Evolutionary conservation across 2,329 filamentous ascomycete species (phyloP).

Genomic region (Cladosporium colombiae): DNA sequence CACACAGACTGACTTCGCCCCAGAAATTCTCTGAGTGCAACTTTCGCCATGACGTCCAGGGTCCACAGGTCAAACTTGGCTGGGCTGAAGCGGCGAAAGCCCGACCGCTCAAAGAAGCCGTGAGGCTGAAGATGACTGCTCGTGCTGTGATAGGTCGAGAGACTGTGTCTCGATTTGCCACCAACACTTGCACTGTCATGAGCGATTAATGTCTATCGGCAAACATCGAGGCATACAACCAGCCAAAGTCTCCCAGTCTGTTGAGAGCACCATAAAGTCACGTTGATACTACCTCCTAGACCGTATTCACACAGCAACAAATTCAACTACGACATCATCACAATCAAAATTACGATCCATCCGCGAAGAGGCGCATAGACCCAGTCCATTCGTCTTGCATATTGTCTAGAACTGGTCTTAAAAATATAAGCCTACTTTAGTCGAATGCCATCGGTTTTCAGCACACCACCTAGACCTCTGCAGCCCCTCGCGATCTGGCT

Average conservation of each 20-base stretch:
- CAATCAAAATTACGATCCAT: not conserved
- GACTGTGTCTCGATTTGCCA: not conserved
- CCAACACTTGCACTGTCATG: not conserved
- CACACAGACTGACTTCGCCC: not conserved
- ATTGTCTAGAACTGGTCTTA: not conserved
- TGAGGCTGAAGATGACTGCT: conserved; percentile 10
- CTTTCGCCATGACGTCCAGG: not conserved
- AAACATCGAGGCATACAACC: too few relatives aligned
- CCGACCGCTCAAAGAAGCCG: not conserved
- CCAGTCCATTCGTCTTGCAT: not conserved
- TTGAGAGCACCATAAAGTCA: not conserved
- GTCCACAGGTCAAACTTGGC: not conserved
- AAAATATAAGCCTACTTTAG: not conserved
- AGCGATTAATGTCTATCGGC: not conserved
- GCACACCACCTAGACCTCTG: too few relatives aligned
- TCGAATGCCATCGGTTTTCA: too few relatives aligned
- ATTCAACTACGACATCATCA: too few relatives aligned
- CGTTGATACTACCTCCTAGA: too few relatives aligned
- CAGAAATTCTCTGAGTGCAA: not conserved
- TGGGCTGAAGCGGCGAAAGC: conserved; percentile 5
- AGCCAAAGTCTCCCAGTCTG: too few relatives aligned
- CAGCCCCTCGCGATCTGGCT: too few relatives aligned
- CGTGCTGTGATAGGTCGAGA: not conserved
- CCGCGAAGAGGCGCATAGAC: not conserved
- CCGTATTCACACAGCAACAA: too few relatives aligned